Evolutionary conservation across 2,329 filamentous ascomycete species (phyloP), one percentile per base, ranked within the genome.

Genomic region (Verticillium zaregamsianum): DNA sequence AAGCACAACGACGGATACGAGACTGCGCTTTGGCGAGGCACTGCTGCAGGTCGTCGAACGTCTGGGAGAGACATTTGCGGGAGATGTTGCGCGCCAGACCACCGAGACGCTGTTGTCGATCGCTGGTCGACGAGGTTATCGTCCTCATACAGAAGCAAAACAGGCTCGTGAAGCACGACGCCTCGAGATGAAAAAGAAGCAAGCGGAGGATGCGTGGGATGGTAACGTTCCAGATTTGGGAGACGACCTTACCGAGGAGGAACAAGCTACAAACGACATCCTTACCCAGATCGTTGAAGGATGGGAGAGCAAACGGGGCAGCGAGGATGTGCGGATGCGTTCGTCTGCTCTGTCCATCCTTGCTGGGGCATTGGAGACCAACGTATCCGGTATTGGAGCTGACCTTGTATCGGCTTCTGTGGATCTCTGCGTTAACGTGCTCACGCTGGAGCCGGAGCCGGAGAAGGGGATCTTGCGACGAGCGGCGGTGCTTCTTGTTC

Each of bases 321-420:
- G 61, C 40, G 64, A 66, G 32, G 65, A 66, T 68, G 78, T 91
- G 14, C 82, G 90, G 4, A 83, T 93, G 66, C 85, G 90, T 1
- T 77, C 88, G 15, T 91, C 89, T 25, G 87, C 89, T 4, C 72
- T 93, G 7, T 89, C 88, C 5, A 82, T 92, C 56, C 78, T 92
- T 54, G 83, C 84, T 0, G 75, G 76, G 1, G 80, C 80, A 0
- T 72, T 91, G 31, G 88, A 91, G 70, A 83, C 80, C 1, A 88
- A 87, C 65, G 75, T 88, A 4, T 74, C 76, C 1, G 86, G 85
- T 0, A 72, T 89, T 31, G 83, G 84, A 1, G 71, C 85, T 0
- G 71, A 75, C 7, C 67, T 86, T 17, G 79, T 85, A 14, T 82
- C 83, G 11, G 79, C 79, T 2, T 82, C 82, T 1, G 77, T 92